Evolutionary conservation across 164 flowering plant genomes (phyloP).

Genomic region (Euptelea pleiosperma): DNA sequence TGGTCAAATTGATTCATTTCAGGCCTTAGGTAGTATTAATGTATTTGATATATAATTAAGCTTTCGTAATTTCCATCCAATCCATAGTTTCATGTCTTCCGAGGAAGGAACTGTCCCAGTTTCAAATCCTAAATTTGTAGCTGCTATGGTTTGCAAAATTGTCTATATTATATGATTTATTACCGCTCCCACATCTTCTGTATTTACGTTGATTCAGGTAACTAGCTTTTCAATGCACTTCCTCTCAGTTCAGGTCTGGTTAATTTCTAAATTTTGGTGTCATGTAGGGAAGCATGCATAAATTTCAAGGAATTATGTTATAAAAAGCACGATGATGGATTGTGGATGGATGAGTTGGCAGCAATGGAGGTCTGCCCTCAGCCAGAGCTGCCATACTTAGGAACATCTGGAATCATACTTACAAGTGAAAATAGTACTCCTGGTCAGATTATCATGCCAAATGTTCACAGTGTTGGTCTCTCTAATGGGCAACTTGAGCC

Average conservation of each 20-base stretch:
- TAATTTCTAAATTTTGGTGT: constrained; percentile 14
- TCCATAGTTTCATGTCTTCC: too few relatives aligned
- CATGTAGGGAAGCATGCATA: constrained; percentile 76
- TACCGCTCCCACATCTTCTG: neutral
- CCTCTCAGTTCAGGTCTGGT: constrained; percentile 4
- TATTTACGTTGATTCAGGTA: neutral
- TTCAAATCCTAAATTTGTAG: neutral
- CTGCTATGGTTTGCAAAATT: neutral
- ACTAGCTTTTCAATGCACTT: neutral
- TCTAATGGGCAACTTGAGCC: constrained; percentile 26
- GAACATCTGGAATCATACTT: constrained; percentile 70
- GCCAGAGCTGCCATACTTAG: constrained; percentile 54
- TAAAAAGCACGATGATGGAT: constrained; percentile 64
- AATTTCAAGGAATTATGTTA: constrained; percentile 74
- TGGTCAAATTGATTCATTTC: too few relatives aligned
- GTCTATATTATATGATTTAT: too few relatives aligned
- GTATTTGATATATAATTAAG: too few relatives aligned
- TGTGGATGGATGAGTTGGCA: constrained; percentile 83
- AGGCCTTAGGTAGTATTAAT: too few relatives aligned
- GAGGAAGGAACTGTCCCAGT: too few relatives aligned
- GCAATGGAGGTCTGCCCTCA: constrained; percentile 66
- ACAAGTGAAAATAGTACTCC: constrained; percentile 52
- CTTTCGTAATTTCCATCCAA: too few relatives aligned
- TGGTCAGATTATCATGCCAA: constrained; percentile 21
- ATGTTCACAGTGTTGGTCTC: constrained; percentile 16